These are phyloP conservation scores for Vaccinium darrowii DNA, from an alignment of 148 eudicot genomes.

Conservation along the genomic window DNA sequence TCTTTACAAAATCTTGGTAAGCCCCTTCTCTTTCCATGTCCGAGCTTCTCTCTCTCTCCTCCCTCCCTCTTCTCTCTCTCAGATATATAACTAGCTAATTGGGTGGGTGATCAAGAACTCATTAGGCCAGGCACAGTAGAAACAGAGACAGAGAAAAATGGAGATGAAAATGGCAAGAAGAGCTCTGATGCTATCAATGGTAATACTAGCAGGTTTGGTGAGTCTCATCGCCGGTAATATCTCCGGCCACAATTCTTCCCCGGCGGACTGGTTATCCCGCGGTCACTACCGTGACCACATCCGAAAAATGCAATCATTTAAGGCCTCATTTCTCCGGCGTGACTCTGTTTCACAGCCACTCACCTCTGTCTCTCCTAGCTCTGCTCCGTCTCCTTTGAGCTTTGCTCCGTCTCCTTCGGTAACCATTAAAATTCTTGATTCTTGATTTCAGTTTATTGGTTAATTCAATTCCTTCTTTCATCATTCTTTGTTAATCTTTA, in stretches of 20 bases:
- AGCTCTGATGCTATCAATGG: neutral
- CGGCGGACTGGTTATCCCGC: slow-evolving; percentile 9
- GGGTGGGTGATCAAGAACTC: neutral
- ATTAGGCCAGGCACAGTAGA: neutral
- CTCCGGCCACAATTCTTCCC: neutral
- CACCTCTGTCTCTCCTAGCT: slow-evolving; percentile 11
- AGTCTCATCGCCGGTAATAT: slow-evolving; percentile 1
- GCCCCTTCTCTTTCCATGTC: slow-evolving; percentile 21
- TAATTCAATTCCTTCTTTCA: too few species aligned
- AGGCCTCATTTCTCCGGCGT: slow-evolving; percentile 17
- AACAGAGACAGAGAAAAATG: neutral
- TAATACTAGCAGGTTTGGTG: neutral
- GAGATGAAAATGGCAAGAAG: slow-evolving; percentile 7
- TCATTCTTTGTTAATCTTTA: too few species aligned
- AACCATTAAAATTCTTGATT: neutral
- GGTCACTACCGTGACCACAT: slow-evolving; percentile 13
- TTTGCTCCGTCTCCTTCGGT: slow-evolving; percentile 9
- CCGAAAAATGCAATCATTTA: slow-evolving; percentile 22
- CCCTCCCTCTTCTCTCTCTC: neutral
- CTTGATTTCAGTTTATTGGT: neutral
- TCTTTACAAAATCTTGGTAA: slow-evolving; percentile 11
- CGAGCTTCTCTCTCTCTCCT: neutral
- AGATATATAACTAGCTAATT: neutral
- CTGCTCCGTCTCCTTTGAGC: neutral
- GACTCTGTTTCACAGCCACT: slow-evolving; percentile 21